A percentile compares a stretch with the other conserved stretches of the same genome.
Conservation (phyloP, 2,329 filamentous ascomycete genomes). For the Exophiala phaeomuriformis region DNA sequence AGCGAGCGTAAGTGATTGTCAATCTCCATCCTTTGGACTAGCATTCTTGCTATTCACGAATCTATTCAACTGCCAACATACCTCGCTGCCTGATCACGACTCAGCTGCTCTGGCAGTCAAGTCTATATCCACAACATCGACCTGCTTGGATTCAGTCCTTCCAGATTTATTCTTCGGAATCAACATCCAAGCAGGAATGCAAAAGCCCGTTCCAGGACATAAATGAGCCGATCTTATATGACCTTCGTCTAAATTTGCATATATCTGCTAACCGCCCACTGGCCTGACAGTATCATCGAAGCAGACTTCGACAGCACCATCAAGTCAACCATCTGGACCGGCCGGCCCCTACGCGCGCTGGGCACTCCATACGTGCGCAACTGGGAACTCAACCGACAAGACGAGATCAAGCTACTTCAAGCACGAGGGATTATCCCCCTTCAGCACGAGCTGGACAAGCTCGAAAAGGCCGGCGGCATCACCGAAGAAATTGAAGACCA, state of each 20-base stretch:
- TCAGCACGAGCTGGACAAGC: constrained; percentile 37
- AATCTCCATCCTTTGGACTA: background rate
- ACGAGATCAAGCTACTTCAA: constrained; percentile 60
- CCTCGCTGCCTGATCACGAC: too few relatives aligned
- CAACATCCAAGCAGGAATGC: too few relatives aligned
- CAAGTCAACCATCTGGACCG: constrained; percentile 68
- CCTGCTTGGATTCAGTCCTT: too few relatives aligned
- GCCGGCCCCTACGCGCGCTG: constrained; percentile 64
- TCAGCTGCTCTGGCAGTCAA: too few relatives aligned
- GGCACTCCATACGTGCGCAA: constrained; percentile 64
- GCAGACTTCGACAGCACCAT: constrained; percentile 66
- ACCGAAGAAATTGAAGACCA: constrained; percentile 56
- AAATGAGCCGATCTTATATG: too few relatives aligned
- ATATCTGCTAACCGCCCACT: background rate
- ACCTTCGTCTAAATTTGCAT: constrained; percentile 41
- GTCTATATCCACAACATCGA: too few relatives aligned
- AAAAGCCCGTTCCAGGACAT: too few relatives aligned
- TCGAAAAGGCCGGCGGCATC: constrained; percentile 21
- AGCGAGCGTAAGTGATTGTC: constrained; percentile 11
- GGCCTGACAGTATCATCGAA: constrained; percentile 55
- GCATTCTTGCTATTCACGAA: too few relatives aligned
- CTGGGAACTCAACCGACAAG: constrained; percentile 62
- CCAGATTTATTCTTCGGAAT: too few relatives aligned
- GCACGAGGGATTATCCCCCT: constrained; percentile 64
- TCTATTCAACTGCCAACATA: too few relatives aligned